These are phyloP conservation scores for Paecilomyces dactylethromorphus DNA, from an alignment of 2,329 filamentous ascomycete genomes.

Conservation along the genomic window DNA sequence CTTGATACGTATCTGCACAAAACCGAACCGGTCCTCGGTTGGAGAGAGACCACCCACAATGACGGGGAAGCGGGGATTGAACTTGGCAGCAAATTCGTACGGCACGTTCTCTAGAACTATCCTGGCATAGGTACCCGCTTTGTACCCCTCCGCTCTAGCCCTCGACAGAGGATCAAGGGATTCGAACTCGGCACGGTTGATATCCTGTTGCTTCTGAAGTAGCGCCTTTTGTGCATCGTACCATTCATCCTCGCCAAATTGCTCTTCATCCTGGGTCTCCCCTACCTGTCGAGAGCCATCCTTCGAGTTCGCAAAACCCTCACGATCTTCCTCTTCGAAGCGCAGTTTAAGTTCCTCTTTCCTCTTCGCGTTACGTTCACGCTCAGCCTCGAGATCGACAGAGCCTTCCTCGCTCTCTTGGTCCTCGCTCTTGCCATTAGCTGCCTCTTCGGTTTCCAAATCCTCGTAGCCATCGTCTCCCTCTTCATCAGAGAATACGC, in stretches of 20 bases:
- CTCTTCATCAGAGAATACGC: constrained; percentile 51
- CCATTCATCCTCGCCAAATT: constrained; percentile 98
- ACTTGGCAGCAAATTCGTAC: constrained; percentile 78
- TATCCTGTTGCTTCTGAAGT: constrained; percentile 91
- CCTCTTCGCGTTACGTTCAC: constrained; percentile 79
- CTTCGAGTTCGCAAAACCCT: constrained; percentile 80
- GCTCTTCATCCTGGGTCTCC: constrained; percentile 59
- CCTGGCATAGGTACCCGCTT: constrained; percentile 86
- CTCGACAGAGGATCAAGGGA: constrained; percentile 78
- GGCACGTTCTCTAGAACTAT: constrained; percentile 85
- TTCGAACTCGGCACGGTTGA: constrained; percentile 92
- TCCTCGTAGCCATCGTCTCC: constrained; percentile 82
- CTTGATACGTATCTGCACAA: constrained; percentile 93
- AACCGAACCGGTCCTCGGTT: constrained; percentile 93
- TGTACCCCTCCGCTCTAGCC: constrained; percentile 78
- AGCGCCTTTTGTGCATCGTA: constrained; percentile 94
- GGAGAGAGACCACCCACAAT: constrained; percentile 86
- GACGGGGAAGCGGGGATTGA: constrained; percentile 75
- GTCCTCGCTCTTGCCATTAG: constrained; percentile 46
- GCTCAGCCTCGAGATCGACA: constrained; percentile 71
- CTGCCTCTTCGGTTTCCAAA: constrained; percentile 66
- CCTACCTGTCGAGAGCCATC: constrained; percentile 70
- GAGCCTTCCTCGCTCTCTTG: constrained; percentile 21
- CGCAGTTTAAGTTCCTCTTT: constrained; percentile 93
- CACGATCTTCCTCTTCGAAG: constrained; percentile 97